A percentile compares a stretch with the other conserved stretches of the same genome.
These are phyloP conservation scores for Bjerkandera adusta DNA, from an alignment of 1,284 basidiomycete species.

Conservation along the genomic window DNA sequence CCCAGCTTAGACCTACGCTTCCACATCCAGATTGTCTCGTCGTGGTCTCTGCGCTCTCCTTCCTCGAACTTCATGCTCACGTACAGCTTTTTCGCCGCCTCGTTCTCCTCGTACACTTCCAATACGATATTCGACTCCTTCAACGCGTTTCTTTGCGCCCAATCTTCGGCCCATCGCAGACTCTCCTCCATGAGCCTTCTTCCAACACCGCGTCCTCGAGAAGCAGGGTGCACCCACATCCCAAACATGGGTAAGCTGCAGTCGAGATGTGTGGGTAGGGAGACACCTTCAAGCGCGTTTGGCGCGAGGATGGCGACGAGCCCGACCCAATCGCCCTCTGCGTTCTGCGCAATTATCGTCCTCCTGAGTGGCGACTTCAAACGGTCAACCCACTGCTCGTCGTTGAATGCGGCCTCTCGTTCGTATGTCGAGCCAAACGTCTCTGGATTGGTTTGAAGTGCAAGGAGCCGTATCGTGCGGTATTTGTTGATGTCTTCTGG, in stretches of 20 bases:
- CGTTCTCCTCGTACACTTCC: too few species aligned
- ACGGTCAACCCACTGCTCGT: constrained; percentile 32
- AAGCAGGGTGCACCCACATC: constrained; percentile 36
- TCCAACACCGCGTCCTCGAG: constrained; percentile 33
- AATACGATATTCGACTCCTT: too few species aligned
- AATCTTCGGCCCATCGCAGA: too few species aligned
- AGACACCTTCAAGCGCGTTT: constrained; percentile 9
- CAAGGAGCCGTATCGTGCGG: neutral
- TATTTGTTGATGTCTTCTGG: neutral
- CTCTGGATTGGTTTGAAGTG: constrained; percentile 28
- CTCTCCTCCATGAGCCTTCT: neutral
- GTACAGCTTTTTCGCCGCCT: too few species aligned
- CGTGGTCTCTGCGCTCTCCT: too few species aligned
- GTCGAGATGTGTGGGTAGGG: constrained; percentile 10
- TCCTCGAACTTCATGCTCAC: too few species aligned
- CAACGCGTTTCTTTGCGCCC: too few species aligned
- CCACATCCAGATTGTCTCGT: too few species aligned
- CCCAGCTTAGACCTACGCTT: too few species aligned
- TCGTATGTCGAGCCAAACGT: constrained; percentile 35
- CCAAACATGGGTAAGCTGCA: constrained; percentile 20
- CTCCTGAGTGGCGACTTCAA: too few species aligned
- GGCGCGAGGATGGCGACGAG: constrained; percentile 27
- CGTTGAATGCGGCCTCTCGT: constrained; percentile 28
- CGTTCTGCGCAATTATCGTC: constrained; percentile 22
- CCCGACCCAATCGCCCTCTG: constrained; percentile 16